Conservation (phyloP, 768 basidiomycete genomes). For the Punctularia strigosozonata region DNA sequence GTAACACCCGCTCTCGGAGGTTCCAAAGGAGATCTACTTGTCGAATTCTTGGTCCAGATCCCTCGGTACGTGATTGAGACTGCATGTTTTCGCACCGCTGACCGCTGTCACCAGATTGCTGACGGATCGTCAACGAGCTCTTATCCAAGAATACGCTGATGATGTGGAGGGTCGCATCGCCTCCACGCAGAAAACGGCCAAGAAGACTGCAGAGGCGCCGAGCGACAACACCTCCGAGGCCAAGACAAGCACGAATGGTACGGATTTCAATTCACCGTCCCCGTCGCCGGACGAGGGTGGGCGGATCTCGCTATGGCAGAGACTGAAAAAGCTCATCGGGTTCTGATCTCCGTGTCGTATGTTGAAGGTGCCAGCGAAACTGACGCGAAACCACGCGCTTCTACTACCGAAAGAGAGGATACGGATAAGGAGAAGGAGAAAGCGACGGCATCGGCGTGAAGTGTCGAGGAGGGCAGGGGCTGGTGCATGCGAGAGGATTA, state of each 20-base stretch:
- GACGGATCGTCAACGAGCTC: constrained; percentile 71
- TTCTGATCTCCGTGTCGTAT: constrained; percentile 53
- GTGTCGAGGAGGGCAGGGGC: too few species aligned
- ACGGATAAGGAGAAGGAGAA: too few species aligned
- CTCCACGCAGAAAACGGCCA: constrained; percentile 11
- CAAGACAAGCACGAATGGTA: too few species aligned
- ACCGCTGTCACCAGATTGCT: constrained; percentile 20
- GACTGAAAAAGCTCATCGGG: constrained; percentile 57
- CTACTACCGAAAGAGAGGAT: too few species aligned
- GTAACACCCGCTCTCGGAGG: constrained; percentile 49
- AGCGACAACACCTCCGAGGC: too few species aligned
- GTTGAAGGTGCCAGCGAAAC: too few species aligned
- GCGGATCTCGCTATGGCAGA: constrained; percentile 62
- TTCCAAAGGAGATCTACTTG: constrained; percentile 75
- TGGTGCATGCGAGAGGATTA: too few species aligned
- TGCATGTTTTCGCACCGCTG: constrained; percentile 4
- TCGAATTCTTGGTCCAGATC: constrained; percentile 77
- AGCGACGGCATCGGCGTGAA: too few species aligned
- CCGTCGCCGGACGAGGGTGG: constrained; percentile 37
- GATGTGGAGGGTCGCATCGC: constrained; percentile 69
- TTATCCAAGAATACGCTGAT: constrained; percentile 83
- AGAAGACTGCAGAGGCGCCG: constrained; percentile 12
- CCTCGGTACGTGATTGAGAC: constrained; percentile 57
- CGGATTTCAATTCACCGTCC: constrained; percentile 50
- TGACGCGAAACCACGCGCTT: too few species aligned